Conservation (phyloP, 768 basidiomycete species). For the Thelephora ganbajun region DNA sequence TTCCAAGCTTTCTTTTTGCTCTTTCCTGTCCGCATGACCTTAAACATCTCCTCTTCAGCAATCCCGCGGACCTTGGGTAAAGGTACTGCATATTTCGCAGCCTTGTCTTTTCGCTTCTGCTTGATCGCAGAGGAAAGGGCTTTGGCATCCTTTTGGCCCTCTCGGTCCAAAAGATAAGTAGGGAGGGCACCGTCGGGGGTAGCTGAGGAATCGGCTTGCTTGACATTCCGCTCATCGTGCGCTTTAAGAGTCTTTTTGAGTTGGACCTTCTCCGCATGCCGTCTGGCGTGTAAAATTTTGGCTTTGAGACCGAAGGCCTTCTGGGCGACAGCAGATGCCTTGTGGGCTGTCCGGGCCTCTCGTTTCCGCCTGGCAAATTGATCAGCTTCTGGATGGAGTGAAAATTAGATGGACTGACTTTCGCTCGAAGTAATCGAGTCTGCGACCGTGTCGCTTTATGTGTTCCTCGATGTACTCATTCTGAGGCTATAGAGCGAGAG, state of each 20-base stretch:
- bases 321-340: conserved; percentile 73
- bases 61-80: conserved; percentile 95
- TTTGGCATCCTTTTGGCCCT: conserved; percentile 97
- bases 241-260: conserved; percentile 99
- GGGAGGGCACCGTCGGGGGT: conserved; percentile 87
- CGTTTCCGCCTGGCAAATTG: conserved; percentile 53
- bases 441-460: conserved; percentile 91
- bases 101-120: conserved; percentile 97
- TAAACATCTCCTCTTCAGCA: conserved; percentile 99
- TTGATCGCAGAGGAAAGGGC: conserved; percentile 92
- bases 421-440: conserved; percentile 90
- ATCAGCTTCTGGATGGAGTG: conserved; percentile 3
- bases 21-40: conserved; percentile 96
- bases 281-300: conserved; percentile 93
- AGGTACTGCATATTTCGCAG: conserved; percentile 94
- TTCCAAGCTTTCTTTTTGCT: conserved; percentile 96
- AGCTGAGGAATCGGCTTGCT: conserved; percentile 74
- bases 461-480: conserved; percentile 99
- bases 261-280: conserved; percentile 95
- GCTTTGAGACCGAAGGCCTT: conserved; percentile 95
- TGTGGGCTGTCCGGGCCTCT: conserved; percentile 66
- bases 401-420: conserved; percentile 42
- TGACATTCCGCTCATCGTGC: conserved; percentile 97
- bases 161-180: conserved; percentile 90
- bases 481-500: conserved; percentile 41